Base-by-base conservation (phyloP, 805 yeast genomes). In the Barnettozyma populi region DNA sequence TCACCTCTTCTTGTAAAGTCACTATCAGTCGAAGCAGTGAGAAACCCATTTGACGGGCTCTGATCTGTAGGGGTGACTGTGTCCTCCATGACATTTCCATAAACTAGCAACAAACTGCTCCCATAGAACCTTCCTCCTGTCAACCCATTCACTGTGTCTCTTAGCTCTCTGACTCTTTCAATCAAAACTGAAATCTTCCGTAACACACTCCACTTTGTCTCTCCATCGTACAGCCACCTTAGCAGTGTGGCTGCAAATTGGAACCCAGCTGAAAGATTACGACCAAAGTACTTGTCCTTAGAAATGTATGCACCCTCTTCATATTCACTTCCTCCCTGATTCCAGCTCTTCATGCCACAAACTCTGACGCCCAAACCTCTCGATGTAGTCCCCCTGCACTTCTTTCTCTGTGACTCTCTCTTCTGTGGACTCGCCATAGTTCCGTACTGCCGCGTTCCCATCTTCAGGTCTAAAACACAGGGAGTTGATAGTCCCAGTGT, bases 361-460 rank as follows among this genome's bases (percentile, higher is more conserved):
- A 94, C 79, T 46, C 99, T 73, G 1, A 90, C 96, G 8, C 99
- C 99, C 31, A 94, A 72, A 49, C 72, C 68, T 39, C 89, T 71
- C 2, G 94, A 83, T 0, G 98, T 92, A 0, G 98, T 92, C 47
- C 72, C 67, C 3, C 75, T 69, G 65, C 99, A 94, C 66, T 94
- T 94, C 46, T 73, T 73, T 31, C 87, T 69, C 68, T 94, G 99
- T 1, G 96, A 87, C 42, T 69, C 62, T 60, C 82, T 84, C 66
- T 94, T 94, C 43, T 80, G 68, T 13, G 68, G 64, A 6, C 75
- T 73, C 0, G 98, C 97, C 53, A 90, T 96, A n/a, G 92, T 84
- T 9, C 99, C 99, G 60, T 94, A 94, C 66, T 94, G 99, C 49
- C 99, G 75, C 0, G 99, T 92, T 0, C 99, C 99, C 98, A 94